phyloP scores from a whole-genome alignment of 2,329 filamentous ascomycete species.

The Colletotrichum theobromicola region DNA sequence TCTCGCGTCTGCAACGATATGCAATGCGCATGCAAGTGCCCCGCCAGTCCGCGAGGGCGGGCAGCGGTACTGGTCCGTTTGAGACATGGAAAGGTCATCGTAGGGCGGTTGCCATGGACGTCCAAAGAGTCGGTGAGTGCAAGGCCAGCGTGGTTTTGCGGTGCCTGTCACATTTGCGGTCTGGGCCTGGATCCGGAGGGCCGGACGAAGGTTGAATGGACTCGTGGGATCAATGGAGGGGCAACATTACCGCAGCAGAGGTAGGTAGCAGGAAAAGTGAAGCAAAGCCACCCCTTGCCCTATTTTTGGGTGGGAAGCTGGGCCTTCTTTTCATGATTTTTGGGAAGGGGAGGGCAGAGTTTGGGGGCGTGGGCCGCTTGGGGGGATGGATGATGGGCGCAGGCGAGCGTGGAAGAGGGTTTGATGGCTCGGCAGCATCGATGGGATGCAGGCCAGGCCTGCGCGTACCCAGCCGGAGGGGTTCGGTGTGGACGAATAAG shows the following conservation, averaged over 20 bases:
- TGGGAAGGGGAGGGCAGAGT: not conserved
- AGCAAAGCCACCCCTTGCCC: not conserved
- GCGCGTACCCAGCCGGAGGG: not conserved
- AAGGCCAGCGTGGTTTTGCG: not conserved
- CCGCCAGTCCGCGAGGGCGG: slow-evolving; percentile 13
- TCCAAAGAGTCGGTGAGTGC: slow-evolving; percentile 21
- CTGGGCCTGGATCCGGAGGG: not conserved
- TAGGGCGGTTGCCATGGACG: slow-evolving; percentile 18
- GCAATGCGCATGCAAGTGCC: slow-evolving; percentile 19
- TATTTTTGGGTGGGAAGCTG: slow-evolving; percentile 14
- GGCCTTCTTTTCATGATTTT: not conserved
- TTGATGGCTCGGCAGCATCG: slow-evolving; percentile 7
- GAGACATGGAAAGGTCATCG: not conserved
- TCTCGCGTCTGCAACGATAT: slow-evolving; percentile 20
- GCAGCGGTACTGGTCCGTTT: not conserved
- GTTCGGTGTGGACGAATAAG: slow-evolving; percentile 7
- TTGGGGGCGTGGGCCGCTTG: not conserved
- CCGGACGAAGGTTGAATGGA: not conserved
- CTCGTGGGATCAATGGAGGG: not conserved
- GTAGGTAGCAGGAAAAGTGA: not conserved
- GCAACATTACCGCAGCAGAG: not conserved
- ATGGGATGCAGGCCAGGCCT: slow-evolving; percentile 2
- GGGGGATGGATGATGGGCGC: not conserved
- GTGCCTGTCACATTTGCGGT: slow-evolving; percentile 22
- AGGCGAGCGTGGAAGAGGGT: not conserved